Conservation (phyloP, 331 rosid genomes). For the Acacia pycnantha region DNA sequence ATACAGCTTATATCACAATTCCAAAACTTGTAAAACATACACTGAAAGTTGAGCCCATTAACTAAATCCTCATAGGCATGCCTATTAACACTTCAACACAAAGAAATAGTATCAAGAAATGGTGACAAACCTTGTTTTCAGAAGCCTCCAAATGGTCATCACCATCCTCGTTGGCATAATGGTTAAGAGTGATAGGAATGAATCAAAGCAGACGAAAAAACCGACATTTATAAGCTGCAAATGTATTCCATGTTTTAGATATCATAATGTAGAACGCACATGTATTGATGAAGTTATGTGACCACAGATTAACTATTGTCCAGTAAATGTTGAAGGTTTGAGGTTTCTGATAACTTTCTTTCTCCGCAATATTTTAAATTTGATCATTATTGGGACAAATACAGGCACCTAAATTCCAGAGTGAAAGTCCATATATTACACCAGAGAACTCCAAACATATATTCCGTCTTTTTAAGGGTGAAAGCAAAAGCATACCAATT, state of each 20-base stretch:
- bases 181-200: conserved; percentile 88
- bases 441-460: conserved; percentile 25
- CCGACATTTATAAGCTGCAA: conserved; percentile 98
- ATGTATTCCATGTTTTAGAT: conserved; percentile 39
- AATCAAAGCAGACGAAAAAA: conserved; percentile 94
- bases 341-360: not conserved
- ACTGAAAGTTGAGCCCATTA: conserved; percentile 18
- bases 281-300: conserved; percentile 20
- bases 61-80: conserved; percentile 23
- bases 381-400: conserved; percentile 17
- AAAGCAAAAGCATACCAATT: conserved; percentile 67
- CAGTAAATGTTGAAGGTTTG: conserved; percentile 10
- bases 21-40: conserved; percentile 22
- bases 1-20: conserved; percentile 19
- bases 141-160: conserved; percentile 78
- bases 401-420: conserved; percentile 18
- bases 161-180: conserved; percentile 87
- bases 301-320: conserved; percentile 23
- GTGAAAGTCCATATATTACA: conserved; percentile 22
- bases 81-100: conserved; percentile 25
- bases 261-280: conserved; percentile 18
- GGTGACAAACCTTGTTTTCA: conserved; percentile 66
- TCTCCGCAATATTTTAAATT: not conserved
- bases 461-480: not conserved
- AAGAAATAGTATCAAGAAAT: conserved; percentile 23